These are phyloP conservation scores for Luffa acutangula DNA, from an alignment of 306 rosid species.

Conservation along the genomic window DNA sequence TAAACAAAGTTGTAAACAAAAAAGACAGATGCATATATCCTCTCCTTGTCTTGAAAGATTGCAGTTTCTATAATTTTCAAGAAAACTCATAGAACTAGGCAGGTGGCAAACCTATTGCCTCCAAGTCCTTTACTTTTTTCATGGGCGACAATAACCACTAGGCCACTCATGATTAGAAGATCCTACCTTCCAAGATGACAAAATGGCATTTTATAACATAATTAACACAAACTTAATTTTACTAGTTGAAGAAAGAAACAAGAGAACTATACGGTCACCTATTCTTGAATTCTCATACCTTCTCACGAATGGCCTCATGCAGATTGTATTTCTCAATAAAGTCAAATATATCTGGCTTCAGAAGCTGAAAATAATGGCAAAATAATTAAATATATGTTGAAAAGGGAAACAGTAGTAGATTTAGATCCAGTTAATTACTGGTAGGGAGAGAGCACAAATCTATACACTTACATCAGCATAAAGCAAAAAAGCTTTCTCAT, in stretches of 20 bases:
- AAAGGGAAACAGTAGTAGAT: not conserved
- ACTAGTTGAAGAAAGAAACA: not conserved
- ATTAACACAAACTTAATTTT: not conserved
- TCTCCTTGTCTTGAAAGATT: not conserved
- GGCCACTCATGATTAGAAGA: not conserved
- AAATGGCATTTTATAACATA: not conserved
- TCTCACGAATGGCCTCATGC: slow-evolving; percentile 63
- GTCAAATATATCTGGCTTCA: slow-evolving; percentile 84
- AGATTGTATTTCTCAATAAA: slow-evolving; percentile 79
- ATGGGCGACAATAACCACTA: not conserved
- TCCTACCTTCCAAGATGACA: not conserved
- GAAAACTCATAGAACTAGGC: not conserved
- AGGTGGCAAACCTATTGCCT: not conserved
- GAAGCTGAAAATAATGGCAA: slow-evolving; percentile 48
- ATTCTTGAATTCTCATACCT: slow-evolving; percentile 41
- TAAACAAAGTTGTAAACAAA: not conserved
- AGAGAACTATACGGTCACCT: not conserved
- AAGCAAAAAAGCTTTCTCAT: slow-evolving; percentile 72
- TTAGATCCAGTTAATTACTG: not conserved
- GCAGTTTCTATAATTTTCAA: not conserved
- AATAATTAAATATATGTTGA: not conserved
- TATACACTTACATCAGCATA: slow-evolving; percentile 87
- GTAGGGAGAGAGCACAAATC: not conserved
- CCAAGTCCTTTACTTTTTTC: not conserved
- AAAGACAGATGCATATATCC: not conserved